phyloP scores from a whole-genome alignment of 768 basidiomycete genomes.

The Leucosporidium scottii region DNA sequence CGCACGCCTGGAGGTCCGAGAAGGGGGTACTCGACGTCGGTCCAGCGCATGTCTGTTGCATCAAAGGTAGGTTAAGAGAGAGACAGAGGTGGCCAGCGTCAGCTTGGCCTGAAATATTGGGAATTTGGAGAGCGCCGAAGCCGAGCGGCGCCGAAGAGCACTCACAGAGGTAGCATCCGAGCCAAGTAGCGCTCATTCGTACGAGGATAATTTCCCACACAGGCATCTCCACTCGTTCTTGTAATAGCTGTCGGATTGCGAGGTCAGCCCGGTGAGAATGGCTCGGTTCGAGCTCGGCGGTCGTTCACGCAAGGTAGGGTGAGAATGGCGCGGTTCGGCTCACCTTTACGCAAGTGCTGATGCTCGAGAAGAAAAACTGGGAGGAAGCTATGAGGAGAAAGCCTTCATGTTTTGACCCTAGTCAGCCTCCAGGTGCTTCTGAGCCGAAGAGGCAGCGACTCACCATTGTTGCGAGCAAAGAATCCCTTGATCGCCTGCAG shows the following conservation, averaged over 20 bases:
- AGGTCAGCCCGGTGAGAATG: neutral
- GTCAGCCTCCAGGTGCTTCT: no score
- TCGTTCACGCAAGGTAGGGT: neutral
- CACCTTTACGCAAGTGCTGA: conserved; percentile 23
- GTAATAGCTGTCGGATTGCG: neutral
- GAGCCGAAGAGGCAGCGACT: no score
- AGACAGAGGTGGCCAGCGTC: neutral
- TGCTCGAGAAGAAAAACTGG: conserved; percentile 16
- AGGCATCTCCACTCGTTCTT: neutral
- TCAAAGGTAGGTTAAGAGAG: neutral
- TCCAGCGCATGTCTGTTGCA: conserved; percentile 5
- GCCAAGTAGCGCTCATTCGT: conserved; percentile 18
- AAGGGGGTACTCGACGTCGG: conserved; percentile 47
- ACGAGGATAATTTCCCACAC: conserved; percentile 20
- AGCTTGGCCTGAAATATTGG: no score
- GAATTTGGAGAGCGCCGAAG: neutral
- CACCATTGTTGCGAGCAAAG: no score
- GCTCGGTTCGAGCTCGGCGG: neutral
- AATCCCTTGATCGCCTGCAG: no score
- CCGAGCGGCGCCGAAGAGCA: neutral
- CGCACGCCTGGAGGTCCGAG: conserved; percentile 66
- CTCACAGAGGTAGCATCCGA: conserved; percentile 15
- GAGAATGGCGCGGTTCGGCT: neutral
- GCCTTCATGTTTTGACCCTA: neutral
- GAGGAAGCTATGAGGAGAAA: conserved; percentile 16